Base-by-base conservation (phyloP, 805 yeast genomes). In the Kluyveromyces wickerhamii region DNA sequence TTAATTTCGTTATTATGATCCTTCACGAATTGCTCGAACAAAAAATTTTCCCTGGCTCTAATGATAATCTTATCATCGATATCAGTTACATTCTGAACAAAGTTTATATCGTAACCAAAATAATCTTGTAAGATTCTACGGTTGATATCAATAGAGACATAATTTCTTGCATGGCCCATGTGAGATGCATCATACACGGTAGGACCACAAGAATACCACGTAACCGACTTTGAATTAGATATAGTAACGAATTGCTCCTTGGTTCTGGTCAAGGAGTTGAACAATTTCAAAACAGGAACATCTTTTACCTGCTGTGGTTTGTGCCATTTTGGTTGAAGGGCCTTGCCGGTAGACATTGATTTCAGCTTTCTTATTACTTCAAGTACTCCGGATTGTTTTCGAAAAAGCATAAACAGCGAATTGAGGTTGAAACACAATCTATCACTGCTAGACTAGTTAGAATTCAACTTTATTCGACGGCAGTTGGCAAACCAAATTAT, bases 191-290 rank as follows among this genome's bases (percentile, higher is more conserved):
- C 95, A 54, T 92, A 92, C 11, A 92, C 98, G 0, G 98, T 92
- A 9, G 98, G 98, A 5, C 98, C 98, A 71, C 98, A 92, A 38
- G 87, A 83, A 65, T 92, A 92, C 98, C 98, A 92, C 1, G 87
- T 72, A 32, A 92, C 82, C 39, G 71, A 72, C 40, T 73, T 72
- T 22, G 53, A 54, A 2, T 73, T 72, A 18, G 66, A 62, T 37
- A 66, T 60, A 2, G 97, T 94, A n/a, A 77, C 59, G 49, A 92
- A 89, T 38, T 68, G 80, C 24, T 74, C 83, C 53, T 89, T 89
- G 21, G 75, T 59, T 48, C 94, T 69, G 3, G 97, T 89, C 47
- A 89, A 67, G 4, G 95, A 74, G 64, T 88, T 88, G 70, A 74
- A 86, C 28, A 88, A 56, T 50, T 76, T 78, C 46, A 88, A 66